Percentiles rank a stretch among this genome's conserved stretches.
These are phyloP conservation scores for Dissophora ornata DNA, from an alignment of 192 early-diverging fungal genomes.

Conservation along the genomic window DNA sequence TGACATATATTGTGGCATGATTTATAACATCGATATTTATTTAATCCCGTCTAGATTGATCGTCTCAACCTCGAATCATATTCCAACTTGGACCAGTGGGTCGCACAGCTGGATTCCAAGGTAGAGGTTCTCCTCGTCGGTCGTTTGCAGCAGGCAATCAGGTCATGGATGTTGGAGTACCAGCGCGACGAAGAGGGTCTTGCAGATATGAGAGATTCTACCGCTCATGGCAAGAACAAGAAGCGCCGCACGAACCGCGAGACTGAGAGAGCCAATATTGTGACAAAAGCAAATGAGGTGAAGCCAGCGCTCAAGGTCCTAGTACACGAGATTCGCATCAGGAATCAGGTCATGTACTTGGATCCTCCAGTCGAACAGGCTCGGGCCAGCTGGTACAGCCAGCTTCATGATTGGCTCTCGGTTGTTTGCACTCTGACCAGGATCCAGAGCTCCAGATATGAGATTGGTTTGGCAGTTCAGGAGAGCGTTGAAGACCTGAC, in stretches of 20 bases:
- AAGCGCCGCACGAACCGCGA: constrained; percentile 46
- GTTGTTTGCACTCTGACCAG: constrained; percentile 86
- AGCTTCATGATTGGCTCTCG: constrained; percentile 95
- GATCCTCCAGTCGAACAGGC: constrained; percentile 97
- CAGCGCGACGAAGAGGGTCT: constrained; percentile 62
- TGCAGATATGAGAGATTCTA: constrained; percentile 56
- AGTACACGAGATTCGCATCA: constrained; percentile 89
- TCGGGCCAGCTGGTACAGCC: constrained; percentile 85
- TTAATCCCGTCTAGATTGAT: constrained; percentile 75
- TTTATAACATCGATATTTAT: no score
- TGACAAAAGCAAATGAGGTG: constrained; percentile 55
- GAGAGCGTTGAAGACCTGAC: constrained; percentile 67
- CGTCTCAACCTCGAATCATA: constrained; percentile 93
- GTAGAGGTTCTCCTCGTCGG: constrained; percentile 81
- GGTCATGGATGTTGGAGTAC: constrained; percentile 79
- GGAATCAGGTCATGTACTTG: constrained; percentile 96
- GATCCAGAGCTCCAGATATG: constrained; percentile 92
- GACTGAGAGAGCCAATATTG: constrained; percentile 45
- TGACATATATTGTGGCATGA: no score
- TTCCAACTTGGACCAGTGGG: constrained; percentile 94
- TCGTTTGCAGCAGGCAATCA: constrained; percentile 83
- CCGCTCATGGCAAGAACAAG: constrained; percentile 60
- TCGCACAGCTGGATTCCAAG: constrained; percentile 78
- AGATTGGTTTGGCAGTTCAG: constrained; percentile 76
- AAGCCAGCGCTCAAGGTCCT: constrained; percentile 75